A percentile compares a stretch with the other conserved stretches of the same genome.
Conservation (phyloP, 768 basidiomycete species). For the Lactifluus echinatus region DNA sequence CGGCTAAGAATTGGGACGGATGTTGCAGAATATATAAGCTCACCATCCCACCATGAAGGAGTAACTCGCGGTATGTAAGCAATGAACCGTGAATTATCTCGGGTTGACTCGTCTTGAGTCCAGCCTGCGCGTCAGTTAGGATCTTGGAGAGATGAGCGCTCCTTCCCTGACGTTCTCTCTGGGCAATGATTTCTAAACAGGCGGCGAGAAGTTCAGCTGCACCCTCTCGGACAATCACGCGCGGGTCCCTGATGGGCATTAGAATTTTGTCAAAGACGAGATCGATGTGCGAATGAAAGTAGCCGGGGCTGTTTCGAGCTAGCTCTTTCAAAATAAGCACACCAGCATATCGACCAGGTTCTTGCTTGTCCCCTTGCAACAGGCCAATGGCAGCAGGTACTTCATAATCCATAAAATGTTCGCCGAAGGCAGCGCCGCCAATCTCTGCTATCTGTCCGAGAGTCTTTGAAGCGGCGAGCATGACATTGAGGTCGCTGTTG, state of each 20-base stretch:
- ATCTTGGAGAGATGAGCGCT: conserved; percentile 69
- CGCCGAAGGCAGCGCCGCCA: conserved; percentile 76
- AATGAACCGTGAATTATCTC: conserved; percentile 92
- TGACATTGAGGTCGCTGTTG: conserved; percentile 84
- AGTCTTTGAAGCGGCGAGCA: conserved; percentile 91
- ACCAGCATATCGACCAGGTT: conserved; percentile 84
- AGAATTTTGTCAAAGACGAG: conserved; percentile 91
- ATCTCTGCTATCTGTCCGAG: conserved; percentile 80
- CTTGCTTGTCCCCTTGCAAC: conserved; percentile 64
- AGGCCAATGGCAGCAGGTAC: conserved; percentile 77
- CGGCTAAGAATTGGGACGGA: neutral
- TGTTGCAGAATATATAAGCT: conserved; percentile 24
- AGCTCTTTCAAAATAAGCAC: conserved; percentile 92
- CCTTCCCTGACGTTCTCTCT: conserved; percentile 57
- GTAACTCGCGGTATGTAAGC: conserved; percentile 82
- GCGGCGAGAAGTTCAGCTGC: conserved; percentile 91
- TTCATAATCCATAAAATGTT: conserved; percentile 84
- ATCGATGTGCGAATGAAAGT: conserved; percentile 83
- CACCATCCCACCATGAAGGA: conserved; percentile 93
- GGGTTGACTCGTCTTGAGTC: conserved; percentile 69
- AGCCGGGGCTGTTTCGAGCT: conserved; percentile 76
- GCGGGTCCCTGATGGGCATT: conserved; percentile 78
- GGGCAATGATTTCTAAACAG: conserved; percentile 79
- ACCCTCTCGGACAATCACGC: conserved; percentile 85
- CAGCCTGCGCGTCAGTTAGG: conserved; percentile 79